phyloP scores from a whole-genome alignment of 805 yeast genomes.

The Myxozyma kluyveri region DNA sequence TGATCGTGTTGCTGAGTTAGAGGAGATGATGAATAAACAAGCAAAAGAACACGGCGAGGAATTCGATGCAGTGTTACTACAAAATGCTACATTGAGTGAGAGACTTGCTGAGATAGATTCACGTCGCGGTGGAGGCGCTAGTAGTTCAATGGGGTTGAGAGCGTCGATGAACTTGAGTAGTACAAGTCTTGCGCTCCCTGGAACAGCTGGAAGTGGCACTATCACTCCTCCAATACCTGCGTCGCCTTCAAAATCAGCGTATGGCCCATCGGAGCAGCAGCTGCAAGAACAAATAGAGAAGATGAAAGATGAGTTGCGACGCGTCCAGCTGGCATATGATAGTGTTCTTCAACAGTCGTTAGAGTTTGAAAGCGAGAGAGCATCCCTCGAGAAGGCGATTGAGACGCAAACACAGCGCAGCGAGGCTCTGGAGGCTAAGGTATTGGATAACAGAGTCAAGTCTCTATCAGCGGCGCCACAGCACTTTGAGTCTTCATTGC shows the following conservation, averaged over 20 bases:
- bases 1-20: constrained; percentile 2
- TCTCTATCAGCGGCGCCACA: constrained; percentile 12
- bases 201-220: too few relatives aligned
- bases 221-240: background rate
- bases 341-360: constrained; percentile 9
- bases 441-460: constrained; percentile 14
- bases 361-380: constrained; percentile 19
- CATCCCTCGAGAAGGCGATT: constrained; percentile 8
- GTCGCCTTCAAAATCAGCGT: background rate
- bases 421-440: constrained; percentile 14
- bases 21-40: constrained; percentile 4
- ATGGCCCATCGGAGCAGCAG: background rate
- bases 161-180: background rate
- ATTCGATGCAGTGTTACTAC: constrained; percentile 20
- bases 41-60: constrained; percentile 21
- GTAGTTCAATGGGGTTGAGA: background rate
- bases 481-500: background rate
- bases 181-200: background rate
- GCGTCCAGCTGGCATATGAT: constrained; percentile 14
- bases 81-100: constrained; percentile 23
- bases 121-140: background rate
- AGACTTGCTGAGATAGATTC: constrained; percentile 6
- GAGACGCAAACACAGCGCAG: constrained; percentile 16
- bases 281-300: too few relatives aligned
- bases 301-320: constrained; percentile 4